These are phyloP conservation scores for Grosmannia penicillata DNA, from an alignment of 2,329 filamentous ascomycete species.

Conservation along the genomic window DNA sequence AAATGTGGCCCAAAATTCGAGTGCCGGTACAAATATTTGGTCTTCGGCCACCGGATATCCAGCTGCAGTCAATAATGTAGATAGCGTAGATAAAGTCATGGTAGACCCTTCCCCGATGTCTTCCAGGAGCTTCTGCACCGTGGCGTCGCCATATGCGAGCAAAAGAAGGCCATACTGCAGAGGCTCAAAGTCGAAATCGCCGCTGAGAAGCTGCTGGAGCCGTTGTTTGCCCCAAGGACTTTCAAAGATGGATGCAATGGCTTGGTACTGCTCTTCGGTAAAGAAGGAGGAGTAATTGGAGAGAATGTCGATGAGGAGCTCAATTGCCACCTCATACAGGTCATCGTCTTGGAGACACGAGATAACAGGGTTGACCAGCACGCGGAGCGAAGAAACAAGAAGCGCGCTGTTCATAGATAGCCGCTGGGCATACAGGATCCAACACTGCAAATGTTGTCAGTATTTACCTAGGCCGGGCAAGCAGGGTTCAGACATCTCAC, in stretches of 20 bases:
- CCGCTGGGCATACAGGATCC: constrained; percentile 59
- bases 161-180: constrained; percentile 53
- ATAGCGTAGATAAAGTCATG: constrained; percentile 42
- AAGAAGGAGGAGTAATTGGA: constrained; percentile 51
- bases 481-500: constrained; percentile 20
- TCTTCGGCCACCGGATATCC: constrained; percentile 60
- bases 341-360: constrained; percentile 43
- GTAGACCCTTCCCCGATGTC: constrained; percentile 32
- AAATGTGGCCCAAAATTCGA: constrained; percentile 73
- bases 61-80: constrained; percentile 47
- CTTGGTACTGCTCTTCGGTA: constrained; percentile 38
- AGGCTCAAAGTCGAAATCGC: constrained; percentile 48
- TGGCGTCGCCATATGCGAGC: constrained; percentile 54
- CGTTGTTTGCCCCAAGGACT: constrained; percentile 42
- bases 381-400: constrained; percentile 42
- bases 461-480: background rate
- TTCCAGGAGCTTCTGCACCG: constrained; percentile 43
- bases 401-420: constrained; percentile 41
- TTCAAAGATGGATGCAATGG: constrained; percentile 43
- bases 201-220: constrained; percentile 39
- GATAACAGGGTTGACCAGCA: constrained; percentile 44
- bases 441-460: constrained; percentile 39
- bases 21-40: constrained; percentile 54
- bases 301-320: constrained; percentile 50
- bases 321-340: constrained; percentile 44